A percentile compares a stretch with the other conserved stretches of the same genome.
phyloP scores from a whole-genome alignment of 768 basidiomycete species.

The Rhizopogon roseolus region DNA sequence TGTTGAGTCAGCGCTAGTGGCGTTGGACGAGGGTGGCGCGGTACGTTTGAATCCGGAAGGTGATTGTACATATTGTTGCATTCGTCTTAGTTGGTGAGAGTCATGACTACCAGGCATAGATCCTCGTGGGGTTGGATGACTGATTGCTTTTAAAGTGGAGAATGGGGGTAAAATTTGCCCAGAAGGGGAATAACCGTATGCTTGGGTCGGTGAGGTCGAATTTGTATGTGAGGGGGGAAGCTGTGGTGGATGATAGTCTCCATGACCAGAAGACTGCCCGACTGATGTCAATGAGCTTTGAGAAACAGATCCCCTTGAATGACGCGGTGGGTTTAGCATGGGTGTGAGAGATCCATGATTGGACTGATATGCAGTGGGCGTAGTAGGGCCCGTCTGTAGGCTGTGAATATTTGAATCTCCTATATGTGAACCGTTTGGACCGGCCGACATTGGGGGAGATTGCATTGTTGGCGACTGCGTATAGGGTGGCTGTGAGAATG shows the following conservation, averaged over 20 bases:
- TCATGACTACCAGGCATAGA: slow-evolving; percentile 56
- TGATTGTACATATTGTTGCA: slow-evolving; percentile 14
- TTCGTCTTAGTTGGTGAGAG: slow-evolving; percentile 24
- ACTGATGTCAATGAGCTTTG: slow-evolving; percentile 27
- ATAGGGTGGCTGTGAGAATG: slow-evolving; percentile 42
- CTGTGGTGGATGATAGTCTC: slow-evolving; percentile 42
- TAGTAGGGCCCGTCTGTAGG: slow-evolving; percentile 18
- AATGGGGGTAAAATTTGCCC: slow-evolving; percentile 66
- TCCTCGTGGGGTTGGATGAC: slow-evolving; percentile 33
- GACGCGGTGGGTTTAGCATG: slow-evolving; percentile 25
- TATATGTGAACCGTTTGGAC: slow-evolving; percentile 30
- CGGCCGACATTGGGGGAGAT: slow-evolving; percentile 40
- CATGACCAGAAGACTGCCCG: slow-evolving; percentile 27
- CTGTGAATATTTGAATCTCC: slow-evolving; percentile 18
- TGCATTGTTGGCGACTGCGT: slow-evolving; percentile 66
- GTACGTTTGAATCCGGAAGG: slow-evolving; percentile 52
- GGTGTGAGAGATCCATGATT: slow-evolving; percentile 22
- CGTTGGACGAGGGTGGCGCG: slow-evolving; percentile 57
- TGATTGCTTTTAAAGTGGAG: slow-evolving; percentile 62
- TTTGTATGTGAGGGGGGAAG: slow-evolving; percentile 38
- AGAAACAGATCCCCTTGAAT: slow-evolving; percentile 31
- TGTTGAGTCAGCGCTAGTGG: slow-evolving; percentile 76
- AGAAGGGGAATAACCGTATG: slow-evolving; percentile 34
- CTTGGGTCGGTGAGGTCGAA: slow-evolving; percentile 27
- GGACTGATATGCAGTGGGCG: slow-evolving; percentile 26